phyloP scores from a whole-genome alignment of 305 asterid genomes.

The Withania somnifera region DNA sequence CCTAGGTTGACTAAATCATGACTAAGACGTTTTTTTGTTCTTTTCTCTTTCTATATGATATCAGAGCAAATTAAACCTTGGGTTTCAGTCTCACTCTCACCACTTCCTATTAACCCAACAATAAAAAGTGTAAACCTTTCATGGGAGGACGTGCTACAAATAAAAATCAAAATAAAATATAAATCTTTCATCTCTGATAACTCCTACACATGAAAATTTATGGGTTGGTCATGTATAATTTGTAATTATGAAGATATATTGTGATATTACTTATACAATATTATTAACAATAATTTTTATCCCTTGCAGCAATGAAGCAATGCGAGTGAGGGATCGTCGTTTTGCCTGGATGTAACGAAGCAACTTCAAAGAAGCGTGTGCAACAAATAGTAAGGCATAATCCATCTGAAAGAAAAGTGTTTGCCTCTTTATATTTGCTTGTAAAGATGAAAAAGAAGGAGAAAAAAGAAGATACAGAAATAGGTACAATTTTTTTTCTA shows the following conservation, averaged over 20 bases:
- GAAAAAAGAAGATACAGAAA: neutral
- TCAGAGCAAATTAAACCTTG: neutral
- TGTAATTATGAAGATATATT: neutral
- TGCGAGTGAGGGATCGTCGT: neutral
- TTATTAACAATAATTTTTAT: too few relatives aligned
- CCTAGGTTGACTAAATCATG: too few relatives aligned
- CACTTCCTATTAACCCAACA: neutral
- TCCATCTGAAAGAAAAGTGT: neutral
- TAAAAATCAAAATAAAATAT: neutral
- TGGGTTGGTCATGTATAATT: neutral
- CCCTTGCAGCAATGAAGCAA: neutral
- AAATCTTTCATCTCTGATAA: neutral
- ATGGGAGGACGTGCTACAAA: neutral
- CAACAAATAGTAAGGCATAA: neutral
- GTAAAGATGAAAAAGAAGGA: neutral
- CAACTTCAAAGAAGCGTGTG: neutral
- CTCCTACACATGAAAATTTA: neutral
- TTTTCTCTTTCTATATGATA: neutral
- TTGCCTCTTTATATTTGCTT: neutral
- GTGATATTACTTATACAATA: too few relatives aligned
- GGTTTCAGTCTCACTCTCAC: neutral
- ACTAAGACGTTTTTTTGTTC: too few relatives aligned
- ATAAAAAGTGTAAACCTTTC: neutral
- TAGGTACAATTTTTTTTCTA: too few relatives aligned
- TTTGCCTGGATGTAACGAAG: neutral